A percentile compares a stretch with the other conserved stretches of the same genome.
These are phyloP conservation scores for Mucor indicus DNA, from an alignment of 371 early-diverging fungal genomes.

Conservation along the genomic window DNA sequence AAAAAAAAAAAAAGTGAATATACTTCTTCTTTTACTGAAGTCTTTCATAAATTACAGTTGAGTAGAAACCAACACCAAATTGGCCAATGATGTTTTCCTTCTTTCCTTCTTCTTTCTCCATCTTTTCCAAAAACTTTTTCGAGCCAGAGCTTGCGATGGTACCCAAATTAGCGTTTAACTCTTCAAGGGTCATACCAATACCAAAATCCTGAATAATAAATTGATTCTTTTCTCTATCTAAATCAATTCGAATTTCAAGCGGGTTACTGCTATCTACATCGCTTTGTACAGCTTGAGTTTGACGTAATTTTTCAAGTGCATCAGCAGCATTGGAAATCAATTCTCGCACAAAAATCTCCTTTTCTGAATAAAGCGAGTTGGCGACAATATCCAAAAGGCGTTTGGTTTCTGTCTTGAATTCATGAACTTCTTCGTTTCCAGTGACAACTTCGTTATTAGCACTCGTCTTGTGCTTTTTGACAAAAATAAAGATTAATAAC, in stretches of 20 bases:
- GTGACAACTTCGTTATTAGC: slow-evolving; percentile 30
- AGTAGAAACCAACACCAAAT: slow-evolving; percentile 95
- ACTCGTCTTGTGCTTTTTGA: too few relatives aligned
- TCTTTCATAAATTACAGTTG: slow-evolving; percentile 48
- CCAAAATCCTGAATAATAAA: slow-evolving; percentile 95
- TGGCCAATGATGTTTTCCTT: slow-evolving; percentile 93
- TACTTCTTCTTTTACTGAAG: slow-evolving; percentile 1
- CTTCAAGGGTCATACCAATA: slow-evolving; percentile 97
- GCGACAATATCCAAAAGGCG: slow-evolving; percentile 83
- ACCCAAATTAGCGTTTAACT: slow-evolving; percentile 90
- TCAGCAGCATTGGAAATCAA: slow-evolving; percentile 98
- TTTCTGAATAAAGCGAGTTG: slow-evolving; percentile 85
- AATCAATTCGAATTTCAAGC: slow-evolving; percentile 77
- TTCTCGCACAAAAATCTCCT: slow-evolving; percentile 89
- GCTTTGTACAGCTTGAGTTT: slow-evolving; percentile 61
- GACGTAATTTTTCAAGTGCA: slow-evolving; percentile 96
- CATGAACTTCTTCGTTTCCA: slow-evolving; percentile 48
- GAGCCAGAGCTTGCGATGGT: slow-evolving; percentile 96
- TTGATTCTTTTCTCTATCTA: slow-evolving; percentile 71
- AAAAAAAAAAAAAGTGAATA: slow-evolving; percentile 23
- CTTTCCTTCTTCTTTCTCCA: slow-evolving; percentile 66
- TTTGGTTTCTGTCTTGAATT: slow-evolving; percentile 85
- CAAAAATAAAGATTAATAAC: too few relatives aligned
- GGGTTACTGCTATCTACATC: slow-evolving; percentile 60
- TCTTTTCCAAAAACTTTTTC: slow-evolving; percentile 82